A percentile compares a stretch with the other conserved stretches of the same genome.
Evolutionary conservation across 2,329 filamentous ascomycete species (phyloP).

Genomic region (Trichophyton rubrum): DNA sequence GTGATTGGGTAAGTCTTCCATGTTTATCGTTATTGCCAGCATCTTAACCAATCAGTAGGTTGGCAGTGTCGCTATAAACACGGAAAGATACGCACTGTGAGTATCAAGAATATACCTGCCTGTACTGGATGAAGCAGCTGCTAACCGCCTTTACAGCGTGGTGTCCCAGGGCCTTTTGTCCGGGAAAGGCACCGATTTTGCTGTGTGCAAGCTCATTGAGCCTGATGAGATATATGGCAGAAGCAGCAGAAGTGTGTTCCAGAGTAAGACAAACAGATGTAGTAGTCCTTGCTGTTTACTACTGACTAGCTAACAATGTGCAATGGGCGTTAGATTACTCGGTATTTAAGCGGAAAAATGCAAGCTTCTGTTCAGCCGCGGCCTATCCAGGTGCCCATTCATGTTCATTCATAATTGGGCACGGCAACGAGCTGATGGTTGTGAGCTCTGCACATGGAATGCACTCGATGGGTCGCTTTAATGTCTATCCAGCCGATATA

Average conservation of each 20-base stretch:
- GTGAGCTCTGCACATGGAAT: slow-evolving; percentile 22
- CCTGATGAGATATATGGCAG: neutral
- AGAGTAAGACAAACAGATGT: neutral
- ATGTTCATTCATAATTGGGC: slow-evolving; percentile 28
- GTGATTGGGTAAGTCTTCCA: slow-evolving; percentile 11
- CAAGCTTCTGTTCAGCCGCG: slow-evolving; percentile 27
- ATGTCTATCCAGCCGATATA: slow-evolving; percentile 13
- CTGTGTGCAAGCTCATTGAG: slow-evolving; percentile 5
- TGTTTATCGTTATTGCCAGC: neutral
- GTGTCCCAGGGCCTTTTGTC: neutral
- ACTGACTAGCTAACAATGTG: neutral
- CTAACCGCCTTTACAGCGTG: neutral
- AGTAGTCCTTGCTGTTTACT: neutral
- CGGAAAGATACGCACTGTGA: slow-evolving; percentile 19
- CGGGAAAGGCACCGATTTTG: neutral
- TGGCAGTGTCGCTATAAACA: slow-evolving; percentile 26
- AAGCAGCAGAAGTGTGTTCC: neutral
- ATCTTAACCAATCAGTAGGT: slow-evolving; percentile 17
- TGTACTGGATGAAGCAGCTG: neutral
- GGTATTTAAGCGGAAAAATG: slow-evolving; percentile 17
- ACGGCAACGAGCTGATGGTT: slow-evolving; percentile 26
- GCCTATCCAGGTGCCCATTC: slow-evolving; percentile 20
- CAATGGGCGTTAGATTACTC: neutral
- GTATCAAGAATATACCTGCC: neutral
- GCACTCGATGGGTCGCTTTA: slow-evolving; percentile 17